A percentile compares a stretch with the other conserved stretches of the same genome.
phyloP scores from a whole-genome alignment of 176 grass and related monocot genomes.

The Puccinellia tenuiflora region DNA sequence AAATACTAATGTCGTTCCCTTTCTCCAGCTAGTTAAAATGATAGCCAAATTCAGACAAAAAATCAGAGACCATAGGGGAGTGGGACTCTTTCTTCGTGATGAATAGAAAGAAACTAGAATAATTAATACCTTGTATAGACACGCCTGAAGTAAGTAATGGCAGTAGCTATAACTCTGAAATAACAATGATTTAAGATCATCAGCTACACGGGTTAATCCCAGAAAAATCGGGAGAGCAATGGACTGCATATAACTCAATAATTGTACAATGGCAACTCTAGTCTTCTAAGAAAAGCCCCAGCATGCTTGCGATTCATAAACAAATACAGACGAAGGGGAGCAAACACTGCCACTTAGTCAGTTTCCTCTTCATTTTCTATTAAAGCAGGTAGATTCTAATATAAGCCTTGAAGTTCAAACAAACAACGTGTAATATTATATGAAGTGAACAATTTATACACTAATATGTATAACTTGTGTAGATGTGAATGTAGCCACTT shows the following conservation, averaged over 20 bases:
- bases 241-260: neutral
- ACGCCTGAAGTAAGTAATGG: slow-evolving; percentile 91
- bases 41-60: neutral
- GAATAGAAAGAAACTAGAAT: neutral
- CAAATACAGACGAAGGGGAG: neutral
- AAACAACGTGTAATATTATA: neutral
- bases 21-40: slow-evolving; percentile 2
- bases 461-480: neutral
- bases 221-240: neutral
- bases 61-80: neutral
- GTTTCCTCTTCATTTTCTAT: neutral
- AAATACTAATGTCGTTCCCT: neutral
- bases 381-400: neutral
- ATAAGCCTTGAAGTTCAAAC: neutral
- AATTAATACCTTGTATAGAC: slow-evolving; percentile 93
- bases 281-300: neutral
- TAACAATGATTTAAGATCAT: slow-evolving; percentile 20
- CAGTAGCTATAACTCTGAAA: slow-evolving; percentile 97
- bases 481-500: neutral
- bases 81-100: neutral
- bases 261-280: neutral
- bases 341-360: neutral
- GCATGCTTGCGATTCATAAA: neutral
- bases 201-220: neutral
- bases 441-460: neutral